These are phyloP conservation scores for Pythium pyrilobum DNA, from an alignment of 352 stramenopile genomes.

Conservation along the genomic window DNA sequence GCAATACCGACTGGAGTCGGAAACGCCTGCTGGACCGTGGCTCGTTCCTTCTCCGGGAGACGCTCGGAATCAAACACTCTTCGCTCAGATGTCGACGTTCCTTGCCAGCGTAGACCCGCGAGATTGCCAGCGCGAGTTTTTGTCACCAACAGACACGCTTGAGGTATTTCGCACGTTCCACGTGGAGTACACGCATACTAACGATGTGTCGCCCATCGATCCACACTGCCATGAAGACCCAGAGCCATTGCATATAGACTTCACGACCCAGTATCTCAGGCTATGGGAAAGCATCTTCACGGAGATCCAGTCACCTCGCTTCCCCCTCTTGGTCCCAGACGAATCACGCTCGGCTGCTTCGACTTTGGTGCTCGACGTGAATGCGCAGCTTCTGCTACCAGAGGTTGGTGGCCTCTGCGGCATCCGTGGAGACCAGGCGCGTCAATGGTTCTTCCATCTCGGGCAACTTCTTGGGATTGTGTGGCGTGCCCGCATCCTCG, in stretches of 20 bases:
- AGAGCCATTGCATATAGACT: too few relatives aligned
- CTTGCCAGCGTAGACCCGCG: not conserved
- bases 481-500: constrained; percentile 38
- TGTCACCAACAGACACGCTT: constrained; percentile 26
- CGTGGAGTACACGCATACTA: constrained; percentile 9
- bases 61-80: not conserved
- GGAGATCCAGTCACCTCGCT: constrained; percentile 54
- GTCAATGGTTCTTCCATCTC: constrained; percentile 53
- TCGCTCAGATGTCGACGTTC: constrained; percentile 14
- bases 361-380: constrained; percentile 47
- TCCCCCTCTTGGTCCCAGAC: constrained; percentile 48
- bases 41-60: not conserved
- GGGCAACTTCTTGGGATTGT: constrained; percentile 58
- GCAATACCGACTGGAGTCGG: not conserved
- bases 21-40: not conserved
- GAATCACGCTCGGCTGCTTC: not conserved
- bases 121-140: not conserved
- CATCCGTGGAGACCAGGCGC: constrained; percentile 17
- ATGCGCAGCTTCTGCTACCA: constrained; percentile 30
- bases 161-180: constrained; percentile 33
- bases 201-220: not conserved
- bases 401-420: not conserved
- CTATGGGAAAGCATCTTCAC: constrained; percentile 37
- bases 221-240: too few relatives aligned
- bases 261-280: constrained; percentile 39